These are phyloP conservation scores for Codiaeum variegatum DNA, from an alignment of 441 rosid species.

Conservation along the genomic window DNA sequence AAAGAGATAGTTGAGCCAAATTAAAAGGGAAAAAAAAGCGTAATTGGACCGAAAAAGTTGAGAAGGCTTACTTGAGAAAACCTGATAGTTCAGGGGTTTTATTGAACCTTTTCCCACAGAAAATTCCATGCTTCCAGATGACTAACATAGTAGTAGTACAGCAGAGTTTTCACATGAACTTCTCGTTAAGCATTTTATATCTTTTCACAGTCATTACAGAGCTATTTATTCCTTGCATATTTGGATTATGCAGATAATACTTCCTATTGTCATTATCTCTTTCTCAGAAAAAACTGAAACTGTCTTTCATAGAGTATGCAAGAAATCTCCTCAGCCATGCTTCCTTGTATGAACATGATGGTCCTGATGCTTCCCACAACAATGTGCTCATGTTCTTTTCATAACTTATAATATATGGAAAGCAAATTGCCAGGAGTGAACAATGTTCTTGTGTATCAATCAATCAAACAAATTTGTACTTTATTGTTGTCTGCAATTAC, in stretches of 20 bases:
- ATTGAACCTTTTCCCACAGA: too few species aligned
- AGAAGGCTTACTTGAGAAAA: too few species aligned
- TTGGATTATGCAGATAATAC: background rate
- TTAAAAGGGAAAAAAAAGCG: too few species aligned
- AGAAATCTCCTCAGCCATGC: background rate
- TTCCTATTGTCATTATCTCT: background rate
- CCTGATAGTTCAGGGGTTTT: too few species aligned
- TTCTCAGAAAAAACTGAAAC: background rate
- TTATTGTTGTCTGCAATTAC: background rate
- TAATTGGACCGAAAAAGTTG: too few species aligned
- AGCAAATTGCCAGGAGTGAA: constrained; percentile 9
- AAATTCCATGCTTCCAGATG: background rate
- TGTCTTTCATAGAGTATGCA: background rate
- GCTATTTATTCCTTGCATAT: background rate
- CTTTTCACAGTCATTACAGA: background rate
- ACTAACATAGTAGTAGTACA: background rate
- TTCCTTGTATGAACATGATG: background rate
- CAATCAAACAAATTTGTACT: background rate
- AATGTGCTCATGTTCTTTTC: constrained; percentile 13
- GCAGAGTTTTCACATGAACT: background rate
- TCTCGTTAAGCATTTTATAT: background rate
- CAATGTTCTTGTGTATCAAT: constrained; percentile 3
- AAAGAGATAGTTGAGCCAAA: too few species aligned
- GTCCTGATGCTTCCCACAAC: background rate
- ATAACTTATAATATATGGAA: constrained; percentile 4